A percentile compares a stretch with the other conserved stretches of the same genome.
Evolutionary conservation across 305 asterid genomes (phyloP).

Genomic region (Ajuga reptans): DNA sequence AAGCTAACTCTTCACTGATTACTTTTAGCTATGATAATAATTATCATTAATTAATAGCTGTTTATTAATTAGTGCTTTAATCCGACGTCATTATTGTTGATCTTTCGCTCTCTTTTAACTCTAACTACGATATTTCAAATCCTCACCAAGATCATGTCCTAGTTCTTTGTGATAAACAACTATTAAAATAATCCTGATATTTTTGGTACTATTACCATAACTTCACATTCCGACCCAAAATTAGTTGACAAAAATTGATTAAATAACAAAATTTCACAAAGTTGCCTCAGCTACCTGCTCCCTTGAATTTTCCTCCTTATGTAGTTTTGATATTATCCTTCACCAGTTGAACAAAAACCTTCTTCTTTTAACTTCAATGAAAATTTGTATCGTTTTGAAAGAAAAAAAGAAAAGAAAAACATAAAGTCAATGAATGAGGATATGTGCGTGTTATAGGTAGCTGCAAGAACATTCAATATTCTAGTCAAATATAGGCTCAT

Average conservation of each 20-base stretch:
- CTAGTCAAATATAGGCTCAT: slow-evolving; percentile 20
- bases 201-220: not conserved
- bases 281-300: slow-evolving; percentile 19
- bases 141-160: not conserved
- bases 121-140: not conserved
- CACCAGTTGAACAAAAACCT: not conserved
- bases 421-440: too few relatives aligned
- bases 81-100: not conserved
- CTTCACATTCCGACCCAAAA: not conserved
- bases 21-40: not conserved
- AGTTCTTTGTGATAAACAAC: not conserved
- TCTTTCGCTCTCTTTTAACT: not conserved
- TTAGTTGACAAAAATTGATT: not conserved
- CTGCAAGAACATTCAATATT: not conserved
- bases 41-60: too few relatives aligned
- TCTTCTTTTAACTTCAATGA: not conserved
- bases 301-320: slow-evolving; percentile 9
- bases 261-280: not conserved
- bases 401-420: too few relatives aligned
- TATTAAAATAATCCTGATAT: not conserved
- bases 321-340: slow-evolving; percentile 7
- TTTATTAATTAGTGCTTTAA: not conserved
- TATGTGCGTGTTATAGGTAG: not conserved
- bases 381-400: too few relatives aligned
- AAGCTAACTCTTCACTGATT: not conserved